These are phyloP conservation scores for Hypomontagnella monticulosa DNA, from an alignment of 495 filamentous ascomycete genomes.

Conservation along the genomic window DNA sequence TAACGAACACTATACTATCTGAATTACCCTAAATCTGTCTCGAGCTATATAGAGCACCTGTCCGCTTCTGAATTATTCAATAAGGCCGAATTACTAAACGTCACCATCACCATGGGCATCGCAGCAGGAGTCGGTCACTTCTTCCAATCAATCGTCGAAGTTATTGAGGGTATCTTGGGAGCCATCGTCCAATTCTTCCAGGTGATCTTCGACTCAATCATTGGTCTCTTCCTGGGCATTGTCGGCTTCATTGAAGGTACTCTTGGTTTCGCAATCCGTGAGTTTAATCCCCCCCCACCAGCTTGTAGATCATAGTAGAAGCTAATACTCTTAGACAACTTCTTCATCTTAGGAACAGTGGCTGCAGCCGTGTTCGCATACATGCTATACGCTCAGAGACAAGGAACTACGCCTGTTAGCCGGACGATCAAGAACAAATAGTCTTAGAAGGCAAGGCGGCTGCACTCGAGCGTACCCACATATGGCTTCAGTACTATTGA, in stretches of 20 bases:
- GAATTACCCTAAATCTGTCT: neutral
- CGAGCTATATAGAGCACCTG: neutral
- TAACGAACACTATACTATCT: neutral
- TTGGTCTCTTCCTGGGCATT: constrained; percentile 44
- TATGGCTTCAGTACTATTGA: neutral
- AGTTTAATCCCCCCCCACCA: constrained; percentile 22
- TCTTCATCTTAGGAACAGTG: constrained; percentile 60
- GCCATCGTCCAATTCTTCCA: constrained; percentile 47
- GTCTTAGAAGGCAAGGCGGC: neutral
- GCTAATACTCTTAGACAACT: constrained; percentile 51
- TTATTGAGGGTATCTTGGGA: constrained; percentile 36
- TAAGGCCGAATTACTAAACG: neutral
- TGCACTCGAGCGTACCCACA: neutral
- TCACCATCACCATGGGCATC: constrained; percentile 45
- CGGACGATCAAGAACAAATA: constrained; percentile 34
- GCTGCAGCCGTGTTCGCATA: constrained; percentile 56
- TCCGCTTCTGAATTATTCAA: neutral
- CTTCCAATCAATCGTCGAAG: constrained; percentile 49
- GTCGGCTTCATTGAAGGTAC: constrained; percentile 49
- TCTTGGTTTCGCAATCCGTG: constrained; percentile 54
- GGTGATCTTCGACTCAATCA: constrained; percentile 47
- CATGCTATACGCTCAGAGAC: constrained; percentile 51
- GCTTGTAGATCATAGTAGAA: neutral
- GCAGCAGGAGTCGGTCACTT: constrained; percentile 49
- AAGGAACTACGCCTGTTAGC: constrained; percentile 37